Conservation (phyloP, 2,329 filamentous ascomycete species). For the Albophoma yamanashiensis region DNA sequence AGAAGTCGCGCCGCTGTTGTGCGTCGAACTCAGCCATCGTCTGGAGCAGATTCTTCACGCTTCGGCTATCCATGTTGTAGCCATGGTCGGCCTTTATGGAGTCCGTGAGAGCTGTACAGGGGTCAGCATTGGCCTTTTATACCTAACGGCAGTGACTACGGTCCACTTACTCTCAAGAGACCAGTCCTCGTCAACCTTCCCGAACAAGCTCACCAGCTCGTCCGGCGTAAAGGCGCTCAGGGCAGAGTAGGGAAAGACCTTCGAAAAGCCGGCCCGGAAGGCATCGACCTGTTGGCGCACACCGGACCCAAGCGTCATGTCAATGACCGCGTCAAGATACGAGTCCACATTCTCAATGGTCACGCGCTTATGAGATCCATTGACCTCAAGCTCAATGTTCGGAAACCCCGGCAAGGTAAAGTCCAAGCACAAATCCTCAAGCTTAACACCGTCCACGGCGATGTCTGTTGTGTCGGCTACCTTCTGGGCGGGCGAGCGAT, state of each 20-base stretch:
- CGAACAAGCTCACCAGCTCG: slow-evolving; percentile 91
- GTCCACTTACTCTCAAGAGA: slow-evolving; percentile 77
- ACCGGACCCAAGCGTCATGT: slow-evolving; percentile 81
- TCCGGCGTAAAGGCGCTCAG: slow-evolving; percentile 89
- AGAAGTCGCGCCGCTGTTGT: slow-evolving; percentile 75
- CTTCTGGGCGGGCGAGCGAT: slow-evolving; percentile 59
- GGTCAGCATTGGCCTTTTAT: slow-evolving; percentile 4
- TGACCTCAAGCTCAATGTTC: slow-evolving; percentile 67
- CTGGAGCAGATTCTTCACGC: slow-evolving; percentile 84
- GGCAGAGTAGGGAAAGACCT: slow-evolving; percentile 92
- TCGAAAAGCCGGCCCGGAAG: slow-evolving; percentile 83
- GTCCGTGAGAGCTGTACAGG: slow-evolving; percentile 72
- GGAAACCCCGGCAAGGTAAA: slow-evolving; percentile 92
- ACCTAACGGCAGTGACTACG: not conserved
- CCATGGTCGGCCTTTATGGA: slow-evolving; percentile 98
- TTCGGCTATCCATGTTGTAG: slow-evolving; percentile 97
- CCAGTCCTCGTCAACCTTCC: slow-evolving; percentile 91
- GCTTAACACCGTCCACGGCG: slow-evolving; percentile 59
- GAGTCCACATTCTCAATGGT: slow-evolving; percentile 84
- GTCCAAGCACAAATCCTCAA: slow-evolving; percentile 85
- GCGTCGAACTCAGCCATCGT: slow-evolving; percentile 80
- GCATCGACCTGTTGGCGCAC: slow-evolving; percentile 84
- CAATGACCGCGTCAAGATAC: slow-evolving; percentile 83
- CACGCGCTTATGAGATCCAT: slow-evolving; percentile 64
- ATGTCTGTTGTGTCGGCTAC: slow-evolving; percentile 58